Base-by-base conservation (phyloP, 208 protist species). In the Leishmania mexicana region DNA sequence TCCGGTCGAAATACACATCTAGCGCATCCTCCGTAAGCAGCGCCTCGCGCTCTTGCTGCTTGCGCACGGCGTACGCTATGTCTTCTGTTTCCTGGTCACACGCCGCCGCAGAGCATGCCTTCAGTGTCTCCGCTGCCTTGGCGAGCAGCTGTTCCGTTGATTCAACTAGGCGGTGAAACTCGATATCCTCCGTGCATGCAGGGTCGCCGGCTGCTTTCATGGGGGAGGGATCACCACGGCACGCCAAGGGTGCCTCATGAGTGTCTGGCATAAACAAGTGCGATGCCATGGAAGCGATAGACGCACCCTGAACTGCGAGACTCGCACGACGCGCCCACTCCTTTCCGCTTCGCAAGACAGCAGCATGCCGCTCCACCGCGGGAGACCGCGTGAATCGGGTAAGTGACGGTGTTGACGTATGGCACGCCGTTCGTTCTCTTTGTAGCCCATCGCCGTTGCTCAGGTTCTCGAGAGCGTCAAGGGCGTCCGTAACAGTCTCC, bases 281-380 rank as follows among this genome's bases (percentile, higher is more conserved):
- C 24, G 82, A 75, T 5, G 82, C 82, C 51, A 81, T 54, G 2
- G 78, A 73, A 8, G 64, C 38, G 7, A 68, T 76, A 40, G 77
- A 74, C 2, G 81, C 60, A 40, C 82, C 82, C 2, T 76, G 78
- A 17, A 76, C 78, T 0, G 78, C 73, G 11, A 85, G 31, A 68
- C 73, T 76, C 17, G 82, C 82, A 21, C 82, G 82, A 7, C 78
- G 82, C 42, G 47, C 74, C 82, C 82, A 85, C 78, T 85, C 82
- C 35, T 79, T 78, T 35, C 64, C 82, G 35, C 53, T 65, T 5
- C 78, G 82, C 72, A 85, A 70, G 80, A 85, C 11, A 2, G 75
- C 75, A 35, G 57, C 51, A 64, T 67, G 75, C 51, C 38, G 57
- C 75, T 28, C 47, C 15, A 74, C 7, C 0, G 45, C 31, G 28